Percentiles rank a stretch among this genome's conserved stretches.
Conservation (phyloP, 192 early-diverging fungal species). For the Mortierella hygrophila region DNA sequence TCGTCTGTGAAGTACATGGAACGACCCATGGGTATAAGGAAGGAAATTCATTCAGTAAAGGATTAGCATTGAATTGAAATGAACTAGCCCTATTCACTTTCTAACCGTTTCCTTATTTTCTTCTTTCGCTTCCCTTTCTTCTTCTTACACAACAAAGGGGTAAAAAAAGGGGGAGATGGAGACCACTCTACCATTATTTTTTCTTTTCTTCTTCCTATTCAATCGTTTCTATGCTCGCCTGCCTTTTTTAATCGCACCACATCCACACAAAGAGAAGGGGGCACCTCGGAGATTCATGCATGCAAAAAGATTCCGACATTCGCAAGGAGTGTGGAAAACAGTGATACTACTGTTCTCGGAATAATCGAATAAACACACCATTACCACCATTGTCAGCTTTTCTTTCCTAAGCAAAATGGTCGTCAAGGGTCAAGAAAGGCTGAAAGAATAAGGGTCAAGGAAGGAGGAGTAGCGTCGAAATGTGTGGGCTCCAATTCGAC, state of each 20-base stretch:
- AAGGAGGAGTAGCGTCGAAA: background rate
- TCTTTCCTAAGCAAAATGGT: background rate
- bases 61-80: too few relatives aligned
- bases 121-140: background rate
- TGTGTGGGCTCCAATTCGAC: too few relatives aligned
- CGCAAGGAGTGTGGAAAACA: background rate
- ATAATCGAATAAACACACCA: too few relatives aligned
- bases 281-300: constrained; percentile 3
- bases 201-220: background rate
- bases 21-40: too few relatives aligned
- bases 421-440: background rate
- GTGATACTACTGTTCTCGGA: too few relatives aligned
- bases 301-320: background rate
- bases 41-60: too few relatives aligned
- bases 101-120: too few relatives aligned
- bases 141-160: background rate
- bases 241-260: background rate
- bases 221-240: background rate
- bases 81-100: too few relatives aligned
- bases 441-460: background rate
- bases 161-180: background rate
- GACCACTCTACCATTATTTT: background rate
- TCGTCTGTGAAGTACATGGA: too few relatives aligned
- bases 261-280: background rate
- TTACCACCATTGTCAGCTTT: background rate